A percentile compares a stretch with the other conserved stretches of the same genome.
Conservation (phyloP, 139 green algal genomes). For the Coelastrella sp. region DNA sequence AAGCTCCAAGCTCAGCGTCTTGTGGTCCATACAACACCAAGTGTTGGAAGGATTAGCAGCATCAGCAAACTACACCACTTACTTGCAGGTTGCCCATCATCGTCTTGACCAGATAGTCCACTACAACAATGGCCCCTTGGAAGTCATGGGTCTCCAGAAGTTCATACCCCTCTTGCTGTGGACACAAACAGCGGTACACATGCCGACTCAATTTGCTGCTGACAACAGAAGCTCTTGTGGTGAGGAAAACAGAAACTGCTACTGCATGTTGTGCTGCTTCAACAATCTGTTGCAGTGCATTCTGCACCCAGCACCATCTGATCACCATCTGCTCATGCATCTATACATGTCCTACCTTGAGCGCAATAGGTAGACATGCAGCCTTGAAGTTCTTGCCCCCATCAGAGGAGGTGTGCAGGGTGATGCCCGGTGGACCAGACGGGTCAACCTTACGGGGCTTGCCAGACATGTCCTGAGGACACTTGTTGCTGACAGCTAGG, state of each 20-base stretch:
- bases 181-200: not conserved
- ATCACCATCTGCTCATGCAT: not conserved
- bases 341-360: slow-evolving; percentile 57
- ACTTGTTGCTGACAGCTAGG: slow-evolving; percentile 81
- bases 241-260: too few species aligned
- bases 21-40: too few species aligned
- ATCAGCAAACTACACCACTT: not conserved
- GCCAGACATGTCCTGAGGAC: slow-evolving; percentile 75
- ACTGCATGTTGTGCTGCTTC: too few species aligned
- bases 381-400: slow-evolving; percentile 73
- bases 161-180: slow-evolving; percentile 83
- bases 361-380: slow-evolving; percentile 80
- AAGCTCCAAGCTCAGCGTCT: too few species aligned
- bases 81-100: slow-evolving; percentile 24
- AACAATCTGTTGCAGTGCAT: not conserved
- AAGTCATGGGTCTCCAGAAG: slow-evolving; percentile 86
- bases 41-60: too few species aligned
- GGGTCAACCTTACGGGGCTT: slow-evolving; percentile 51
- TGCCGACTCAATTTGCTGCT: too few species aligned
- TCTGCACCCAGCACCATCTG: not conserved
- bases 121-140: slow-evolving; percentile 79
- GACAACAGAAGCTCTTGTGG: too few species aligned
- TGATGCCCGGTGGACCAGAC: slow-evolving; percentile 56
- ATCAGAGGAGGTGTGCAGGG: slow-evolving; percentile 62
- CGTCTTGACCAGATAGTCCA: slow-evolving; percentile 76